phyloP scores from a whole-genome alignment of 495 filamentous ascomycete species.

The Geoglossum glabrum region DNA sequence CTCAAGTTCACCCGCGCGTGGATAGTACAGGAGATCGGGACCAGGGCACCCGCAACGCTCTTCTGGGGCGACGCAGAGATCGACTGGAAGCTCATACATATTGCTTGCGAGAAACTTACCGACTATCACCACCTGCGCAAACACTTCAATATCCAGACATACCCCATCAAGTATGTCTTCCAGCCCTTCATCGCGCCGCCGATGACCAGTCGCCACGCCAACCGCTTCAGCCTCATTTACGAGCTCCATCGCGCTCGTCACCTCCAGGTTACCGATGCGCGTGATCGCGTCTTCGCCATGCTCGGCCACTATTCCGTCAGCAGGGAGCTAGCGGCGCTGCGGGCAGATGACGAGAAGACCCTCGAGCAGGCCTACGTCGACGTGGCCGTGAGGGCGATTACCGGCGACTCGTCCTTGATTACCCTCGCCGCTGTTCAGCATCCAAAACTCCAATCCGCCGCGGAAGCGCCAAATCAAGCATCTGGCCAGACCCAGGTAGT shows the following conservation, averaged over 20 bases:
- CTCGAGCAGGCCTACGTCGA: no score
- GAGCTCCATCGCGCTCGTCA: slow-evolving; percentile 14
- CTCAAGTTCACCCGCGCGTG: slow-evolving; percentile 10
- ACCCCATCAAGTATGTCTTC: slow-evolving; percentile 12
- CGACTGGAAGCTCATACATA: slow-evolving; percentile 8
- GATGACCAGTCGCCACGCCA: slow-evolving; percentile 10
- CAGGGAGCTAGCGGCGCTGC: no score
- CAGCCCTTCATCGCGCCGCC: slow-evolving; percentile 13
- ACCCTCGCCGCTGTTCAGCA: no score
- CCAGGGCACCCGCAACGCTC: slow-evolving; percentile 9
- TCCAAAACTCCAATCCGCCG: no score
- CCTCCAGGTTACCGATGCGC: slow-evolving; percentile 10
- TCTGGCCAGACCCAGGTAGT: no score
- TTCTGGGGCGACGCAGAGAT: slow-evolving; percentile 10
- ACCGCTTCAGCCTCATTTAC: slow-evolving; percentile 15
- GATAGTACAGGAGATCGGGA: slow-evolving; percentile 14
- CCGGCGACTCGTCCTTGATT: no score
- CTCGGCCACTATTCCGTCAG: no score
- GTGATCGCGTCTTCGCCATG: no score
- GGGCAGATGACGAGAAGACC: no score
- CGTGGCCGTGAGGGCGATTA: no score
- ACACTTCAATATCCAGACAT: slow-evolving; percentile 8
- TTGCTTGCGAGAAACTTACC: slow-evolving; percentile 4
- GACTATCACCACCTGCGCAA: slow-evolving; percentile 13
- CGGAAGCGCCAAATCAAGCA: no score